These are phyloP conservation scores for Ogataea angusta DNA, from an alignment of 805 yeast genomes.

Conservation along the genomic window DNA sequence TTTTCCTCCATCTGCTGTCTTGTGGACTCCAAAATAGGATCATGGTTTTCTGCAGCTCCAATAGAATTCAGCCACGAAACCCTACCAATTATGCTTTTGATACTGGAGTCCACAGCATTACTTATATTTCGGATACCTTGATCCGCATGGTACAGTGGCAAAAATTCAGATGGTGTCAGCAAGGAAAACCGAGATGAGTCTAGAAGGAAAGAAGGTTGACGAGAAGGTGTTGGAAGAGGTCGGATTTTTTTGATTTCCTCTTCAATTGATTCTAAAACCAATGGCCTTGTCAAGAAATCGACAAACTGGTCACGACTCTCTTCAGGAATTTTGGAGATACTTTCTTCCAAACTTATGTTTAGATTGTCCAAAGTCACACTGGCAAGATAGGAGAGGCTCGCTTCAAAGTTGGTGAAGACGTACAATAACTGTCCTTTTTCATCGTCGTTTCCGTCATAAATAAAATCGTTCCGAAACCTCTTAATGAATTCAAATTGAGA, in stretches of 20 bases:
- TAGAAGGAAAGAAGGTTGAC: constrained; percentile 8
- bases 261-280: constrained; percentile 28
- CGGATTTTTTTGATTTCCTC: constrained; percentile 21
- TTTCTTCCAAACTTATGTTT: constrained; percentile 20
- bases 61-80: constrained; percentile 29
- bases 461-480: constrained; percentile 30
- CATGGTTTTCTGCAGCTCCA: constrained; percentile 11
- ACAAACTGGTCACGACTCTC: neutral
- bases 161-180: constrained; percentile 21
- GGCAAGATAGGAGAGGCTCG: constrained; percentile 33
- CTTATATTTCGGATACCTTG: constrained; percentile 35
- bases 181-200: constrained; percentile 15
- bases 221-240: constrained; percentile 5
- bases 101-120: constrained; percentile 34
- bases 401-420: constrained; percentile 36
- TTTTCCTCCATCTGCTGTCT: constrained; percentile 33
- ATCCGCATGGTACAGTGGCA: constrained; percentile 33
- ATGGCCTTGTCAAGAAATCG: constrained; percentile 18
- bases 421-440: constrained; percentile 34
- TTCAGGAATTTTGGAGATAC: neutral
- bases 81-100: constrained; percentile 32
- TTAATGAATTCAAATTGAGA: constrained; percentile 34
- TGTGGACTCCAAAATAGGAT: constrained; percentile 22
- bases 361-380: constrained; percentile 34
- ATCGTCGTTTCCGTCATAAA: constrained; percentile 28